A percentile compares a stretch with the other conserved stretches of the same genome.
Evolutionary conservation across 176 grass and related monocot genomes (phyloP).

Genomic region (Areca catechu): DNA sequence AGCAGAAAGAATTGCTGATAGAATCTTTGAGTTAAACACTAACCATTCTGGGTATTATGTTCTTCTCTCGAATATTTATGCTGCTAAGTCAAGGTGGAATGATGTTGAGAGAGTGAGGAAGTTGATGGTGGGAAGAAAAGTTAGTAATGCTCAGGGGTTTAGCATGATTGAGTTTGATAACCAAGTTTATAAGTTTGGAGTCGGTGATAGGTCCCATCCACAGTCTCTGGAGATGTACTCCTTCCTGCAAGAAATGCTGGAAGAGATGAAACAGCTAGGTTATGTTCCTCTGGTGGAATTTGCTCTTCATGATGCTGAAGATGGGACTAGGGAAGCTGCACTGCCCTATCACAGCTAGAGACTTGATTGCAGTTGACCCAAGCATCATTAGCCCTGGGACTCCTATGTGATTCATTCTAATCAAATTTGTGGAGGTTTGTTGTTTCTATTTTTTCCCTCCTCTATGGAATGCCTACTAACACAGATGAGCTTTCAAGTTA

Average conservation of each 20-base stretch:
- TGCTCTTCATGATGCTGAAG: slow-evolving; percentile 15
- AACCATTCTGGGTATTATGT: slow-evolving; percentile 21
- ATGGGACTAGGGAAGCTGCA: slow-evolving; percentile 13
- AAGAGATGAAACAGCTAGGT: slow-evolving; percentile 20
- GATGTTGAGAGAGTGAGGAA: slow-evolving; percentile 25
- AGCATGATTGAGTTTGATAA: slow-evolving; percentile 18
- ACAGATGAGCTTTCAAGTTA: too few species aligned
- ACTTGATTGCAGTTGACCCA: slow-evolving; percentile 3
- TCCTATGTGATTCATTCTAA: background rate
- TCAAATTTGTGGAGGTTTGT: too few species aligned
- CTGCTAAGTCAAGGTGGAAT: slow-evolving; percentile 22
- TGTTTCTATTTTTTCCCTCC: too few species aligned
- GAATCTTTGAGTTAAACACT: slow-evolving; percentile 7
- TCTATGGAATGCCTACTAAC: too few species aligned
- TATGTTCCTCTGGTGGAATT: slow-evolving; percentile 19
- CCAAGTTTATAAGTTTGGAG: slow-evolving; percentile 23
- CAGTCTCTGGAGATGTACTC: slow-evolving; percentile 12
- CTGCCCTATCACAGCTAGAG: slow-evolving; percentile 16
- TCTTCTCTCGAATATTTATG: slow-evolving; percentile 29
- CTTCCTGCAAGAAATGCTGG: slow-evolving; percentile 11
- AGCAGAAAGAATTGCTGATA: slow-evolving; percentile 25
- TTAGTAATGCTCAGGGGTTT: slow-evolving; percentile 20
- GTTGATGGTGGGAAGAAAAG: slow-evolving; percentile 19
- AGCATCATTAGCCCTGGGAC: background rate
- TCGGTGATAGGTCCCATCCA: slow-evolving; percentile 20